Conservation (phyloP, 257 asterid species). For the Petrea volubilis region DNA sequence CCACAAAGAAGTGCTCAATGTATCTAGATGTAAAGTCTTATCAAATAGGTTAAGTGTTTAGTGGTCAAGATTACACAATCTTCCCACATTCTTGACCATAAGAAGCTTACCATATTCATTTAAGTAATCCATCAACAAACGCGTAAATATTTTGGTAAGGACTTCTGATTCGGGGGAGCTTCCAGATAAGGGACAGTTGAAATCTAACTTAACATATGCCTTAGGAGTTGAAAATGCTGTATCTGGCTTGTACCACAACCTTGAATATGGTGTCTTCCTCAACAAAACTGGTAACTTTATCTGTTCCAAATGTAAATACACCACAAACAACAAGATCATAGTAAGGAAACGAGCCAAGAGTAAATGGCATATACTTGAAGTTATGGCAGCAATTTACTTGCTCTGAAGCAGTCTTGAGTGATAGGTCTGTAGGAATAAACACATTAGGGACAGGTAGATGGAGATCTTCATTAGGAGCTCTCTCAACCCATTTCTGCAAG, state of each 20-base stretch:
- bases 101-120: constrained; percentile 83
- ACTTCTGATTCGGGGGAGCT: constrained; percentile 83
- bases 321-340: constrained; percentile 28
- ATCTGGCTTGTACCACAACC: constrained; percentile 97
- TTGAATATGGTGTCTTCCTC: constrained; percentile 81
- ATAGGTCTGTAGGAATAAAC: constrained; percentile 92
- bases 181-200: constrained; percentile 86
- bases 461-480: constrained; percentile 62
- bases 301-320: constrained; percentile 46
- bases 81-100: constrained; percentile 10
- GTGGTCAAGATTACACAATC: background rate
- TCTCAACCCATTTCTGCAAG: constrained; percentile 78
- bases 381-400: constrained; percentile 45
- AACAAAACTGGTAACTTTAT: constrained; percentile 59
- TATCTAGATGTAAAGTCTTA: background rate
- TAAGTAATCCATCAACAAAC: constrained; percentile 88
- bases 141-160: constrained; percentile 83
- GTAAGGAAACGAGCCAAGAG: constrained; percentile 15
- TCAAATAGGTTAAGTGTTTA: background rate
- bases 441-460: constrained; percentile 78
- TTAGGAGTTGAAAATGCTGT: constrained; percentile 81
- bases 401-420: constrained; percentile 62
- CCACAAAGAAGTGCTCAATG: background rate
- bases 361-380: constrained; percentile 11
- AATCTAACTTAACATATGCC: constrained; percentile 83